phyloP scores from a whole-genome alignment of 495 filamentous ascomycete species.

The Aspergillus homomorphus region DNA sequence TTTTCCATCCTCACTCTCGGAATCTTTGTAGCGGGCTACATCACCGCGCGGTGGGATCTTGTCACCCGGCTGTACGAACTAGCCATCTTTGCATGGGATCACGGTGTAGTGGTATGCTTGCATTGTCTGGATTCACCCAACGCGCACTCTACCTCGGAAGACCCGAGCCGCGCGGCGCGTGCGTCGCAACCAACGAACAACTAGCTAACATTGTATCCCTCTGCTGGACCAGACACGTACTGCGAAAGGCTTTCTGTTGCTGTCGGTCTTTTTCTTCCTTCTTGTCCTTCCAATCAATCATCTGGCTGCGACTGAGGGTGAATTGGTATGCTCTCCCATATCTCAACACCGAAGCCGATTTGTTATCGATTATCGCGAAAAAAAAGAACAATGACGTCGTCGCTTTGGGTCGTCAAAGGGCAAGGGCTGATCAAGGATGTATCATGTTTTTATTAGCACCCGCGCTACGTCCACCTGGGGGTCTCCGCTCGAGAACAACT shows the following conservation, averaged over 20 bases:
- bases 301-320: slow-evolving; percentile 65
- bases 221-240: slow-evolving; percentile 53
- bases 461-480: slow-evolving; percentile 72
- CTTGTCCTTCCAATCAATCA: slow-evolving; percentile 70
- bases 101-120: slow-evolving; percentile 87
- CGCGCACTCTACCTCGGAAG: slow-evolving; percentile 2
- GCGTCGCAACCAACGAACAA: neutral
- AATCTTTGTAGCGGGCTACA: slow-evolving; percentile 99
- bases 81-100: slow-evolving; percentile 94
- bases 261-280: slow-evolving; percentile 74
- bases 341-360: neutral
- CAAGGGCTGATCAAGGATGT: neutral
- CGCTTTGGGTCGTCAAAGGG: neutral
- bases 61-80: slow-evolving; percentile 94
- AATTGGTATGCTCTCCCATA: slow-evolving; percentile 53
- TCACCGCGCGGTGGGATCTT: slow-evolving; percentile 96
- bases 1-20: slow-evolving; percentile 90
- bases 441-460: slow-evolving; percentile 59
- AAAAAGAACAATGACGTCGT: no score
- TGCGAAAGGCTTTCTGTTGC: slow-evolving; percentile 68
- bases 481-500: slow-evolving; percentile 96
- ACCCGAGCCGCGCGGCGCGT: neutral
- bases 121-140: slow-evolving; percentile 9
- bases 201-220: neutral
- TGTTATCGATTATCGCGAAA: neutral